phyloP scores from a whole-genome alignment of 2,329 filamentous ascomycete genomes.

The Penicillium italicum region DNA sequence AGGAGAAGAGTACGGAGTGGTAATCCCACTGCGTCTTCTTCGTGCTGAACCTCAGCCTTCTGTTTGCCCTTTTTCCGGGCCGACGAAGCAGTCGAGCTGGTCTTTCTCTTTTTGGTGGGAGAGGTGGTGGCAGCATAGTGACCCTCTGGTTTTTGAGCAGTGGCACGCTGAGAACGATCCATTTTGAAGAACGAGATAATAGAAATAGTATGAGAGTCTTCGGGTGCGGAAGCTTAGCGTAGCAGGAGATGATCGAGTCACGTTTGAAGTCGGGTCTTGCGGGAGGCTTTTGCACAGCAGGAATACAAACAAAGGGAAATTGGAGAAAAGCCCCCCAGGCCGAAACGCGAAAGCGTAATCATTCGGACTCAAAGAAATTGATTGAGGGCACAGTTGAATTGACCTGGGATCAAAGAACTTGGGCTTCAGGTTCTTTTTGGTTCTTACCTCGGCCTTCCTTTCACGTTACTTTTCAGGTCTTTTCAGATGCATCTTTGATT shows the following conservation, averaged over 20 bases:
- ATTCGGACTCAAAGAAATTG: not conserved
- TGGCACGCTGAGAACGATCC: not conserved
- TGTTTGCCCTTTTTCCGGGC: not conserved
- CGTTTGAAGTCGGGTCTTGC: not conserved
- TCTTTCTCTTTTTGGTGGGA: not conserved
- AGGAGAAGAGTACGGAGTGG: not conserved
- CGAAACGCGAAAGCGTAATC: no score
- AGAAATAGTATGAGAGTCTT: not conserved
- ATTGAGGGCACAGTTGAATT: no score
- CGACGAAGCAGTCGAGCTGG: rapidly evolving
- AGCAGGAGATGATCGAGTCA: not conserved
- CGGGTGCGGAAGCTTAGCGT: not conserved
- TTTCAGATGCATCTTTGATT: no score
- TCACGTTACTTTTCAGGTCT: not conserved
- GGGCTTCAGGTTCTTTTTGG: not conserved
- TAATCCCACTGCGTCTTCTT: no score
- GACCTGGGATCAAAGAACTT: not conserved
- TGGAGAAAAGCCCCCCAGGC: not conserved
- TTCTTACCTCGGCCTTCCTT: not conserved
- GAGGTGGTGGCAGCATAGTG: not conserved
- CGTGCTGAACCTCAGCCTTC: not conserved
- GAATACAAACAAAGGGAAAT: not conserved
- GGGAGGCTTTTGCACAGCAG: not conserved
- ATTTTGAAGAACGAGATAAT: not conserved
- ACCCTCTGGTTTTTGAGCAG: not conserved